Base-by-base conservation (phyloP, 805 yeast species). In the Spathaspora sp. region DNA sequence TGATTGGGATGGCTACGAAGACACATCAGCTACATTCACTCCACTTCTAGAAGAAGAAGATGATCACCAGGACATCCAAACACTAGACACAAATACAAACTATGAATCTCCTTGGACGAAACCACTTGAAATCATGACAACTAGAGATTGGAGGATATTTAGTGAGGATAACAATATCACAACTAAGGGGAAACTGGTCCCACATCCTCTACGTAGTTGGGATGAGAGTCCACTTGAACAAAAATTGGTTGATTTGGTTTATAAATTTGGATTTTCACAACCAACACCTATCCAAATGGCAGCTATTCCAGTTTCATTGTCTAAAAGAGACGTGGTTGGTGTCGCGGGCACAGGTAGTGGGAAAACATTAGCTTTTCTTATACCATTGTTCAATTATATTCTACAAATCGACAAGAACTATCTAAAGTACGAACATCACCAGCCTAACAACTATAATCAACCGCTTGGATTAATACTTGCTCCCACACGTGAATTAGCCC, bases 341-440 rank as follows among this genome's bases (percentile, higher is more conserved):
- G 80, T 92, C n/a, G 97, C 98, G 0, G 91, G 91, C 58, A 93
- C 99, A 0, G 99, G 99, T 11, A 88, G 96, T 1, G 99, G 99
- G 60, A 93, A 94, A 64, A 93, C 99, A 0, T 72, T 92, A 11
- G 86, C 96, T 1, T 93, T 85, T 66, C 64, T 88, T 10, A 66
- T 93, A 1, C 98, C 99, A 0, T 67, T 89, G 48, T 62, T 88
- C 9, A 64, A 82, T 1, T 83, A 81, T 56, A 70, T 86, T 14
- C 55, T 69, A 6, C 54, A 59, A 6, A 65, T 71, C 11, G 76
- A 73, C 44, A 42, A 53, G 14, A 67, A 68, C 50, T 73, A 69
- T 51, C 49, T 71, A 51, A 54, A 62, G 40, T 65, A 55, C 68
- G 68, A 78, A 66, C 61, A 66, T 71, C 42, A 81, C 23, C 79